Base-by-base conservation (phyloP, 2,329 filamentous ascomycete species). In the Lithohypha guttulata region DNA sequence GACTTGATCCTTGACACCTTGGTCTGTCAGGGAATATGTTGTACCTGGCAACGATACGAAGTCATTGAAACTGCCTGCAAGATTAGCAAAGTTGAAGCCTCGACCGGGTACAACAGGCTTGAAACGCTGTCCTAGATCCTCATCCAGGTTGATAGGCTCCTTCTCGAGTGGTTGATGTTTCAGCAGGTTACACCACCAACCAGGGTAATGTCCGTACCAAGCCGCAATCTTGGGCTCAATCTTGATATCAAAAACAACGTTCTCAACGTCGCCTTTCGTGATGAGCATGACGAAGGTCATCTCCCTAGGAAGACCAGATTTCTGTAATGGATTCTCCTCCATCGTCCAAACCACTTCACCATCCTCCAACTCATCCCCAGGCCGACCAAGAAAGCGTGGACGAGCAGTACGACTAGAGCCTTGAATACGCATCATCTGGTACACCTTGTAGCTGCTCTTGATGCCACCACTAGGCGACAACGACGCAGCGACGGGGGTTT, bases 251-350 rank as follows among this genome's bases (percentile, higher is more conserved):
- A 69, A 53, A 8, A 68, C 47, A 4, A 58, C 55, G 41, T 59
- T 60, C 17, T 60, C 52, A n/a, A 58, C 51, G 6, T 57, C 50
- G 9, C 62, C 63, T 42, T 67, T 68, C 36, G 65, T 60, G 7
- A 70, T 53, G 4, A 71, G 51, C 54, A 70, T 60, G 11, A 67
- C 65, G 46, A 70, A 70, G 2, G 68, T 69, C 34, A 70, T 69
- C 41, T 70, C 68, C 6, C 67, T 59, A 7, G 68, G 68, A 3
- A 71, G 51, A 2, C 68, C 68, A 3, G 64, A 66, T 17, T 61
- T 58, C 45, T 70, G 66, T 6, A 70, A 52, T 25, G 50, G 45
- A 41, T 70, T 71, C 38, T 71, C 67, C 39, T 68, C 64, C 2
- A 71, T 54, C 3, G 67, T 67, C 67, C 66, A 71, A 10, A 70